phyloP scores from a whole-genome alignment of 768 basidiomycete genomes.

The Termitomyces heimii region DNA sequence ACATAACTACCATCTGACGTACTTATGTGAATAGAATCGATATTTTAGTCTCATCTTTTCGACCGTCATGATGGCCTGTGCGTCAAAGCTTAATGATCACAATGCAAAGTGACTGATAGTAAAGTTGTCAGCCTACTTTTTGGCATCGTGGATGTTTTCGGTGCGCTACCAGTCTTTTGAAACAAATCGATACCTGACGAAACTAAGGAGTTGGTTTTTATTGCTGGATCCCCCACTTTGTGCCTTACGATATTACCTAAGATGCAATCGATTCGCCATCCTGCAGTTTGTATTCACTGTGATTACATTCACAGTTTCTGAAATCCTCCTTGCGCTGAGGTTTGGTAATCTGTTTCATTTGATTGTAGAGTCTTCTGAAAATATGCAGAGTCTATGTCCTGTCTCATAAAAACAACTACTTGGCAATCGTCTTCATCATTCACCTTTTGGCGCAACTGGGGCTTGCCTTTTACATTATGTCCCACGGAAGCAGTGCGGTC shows the following conservation, averaged over 20 bases:
- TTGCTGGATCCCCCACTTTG: not conserved
- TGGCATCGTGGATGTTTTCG: slow-evolving; percentile 2
- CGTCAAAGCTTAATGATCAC: not conserved
- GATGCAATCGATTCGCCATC: slow-evolving; percentile 14
- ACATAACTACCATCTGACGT: slow-evolving; percentile 5
- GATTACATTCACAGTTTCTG: slow-evolving; percentile 13
- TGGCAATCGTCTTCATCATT: slow-evolving; percentile 5
- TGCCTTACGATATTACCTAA: not conserved
- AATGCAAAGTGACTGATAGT: not conserved
- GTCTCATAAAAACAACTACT: slow-evolving; percentile 9
- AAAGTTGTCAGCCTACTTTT: slow-evolving; percentile 8
- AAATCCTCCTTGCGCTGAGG: slow-evolving; percentile 15
- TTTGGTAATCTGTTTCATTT: not conserved
- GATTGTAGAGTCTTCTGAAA: too few relatives aligned
- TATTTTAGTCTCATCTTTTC: slow-evolving; percentile 13
- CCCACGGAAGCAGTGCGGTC: slow-evolving; percentile 2
- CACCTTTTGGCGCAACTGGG: slow-evolving; percentile 11
- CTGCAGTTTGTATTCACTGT: slow-evolving; percentile 12
- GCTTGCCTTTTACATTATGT: slow-evolving; percentile 12
- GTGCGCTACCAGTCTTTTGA: not conserved
- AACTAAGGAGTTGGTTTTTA: slow-evolving; percentile 4
- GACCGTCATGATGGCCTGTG: slow-evolving; percentile 10
- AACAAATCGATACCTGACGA: not conserved
- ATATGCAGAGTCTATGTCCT: slow-evolving; percentile 13
- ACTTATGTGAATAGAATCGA: slow-evolving; percentile 12